Evolutionary conservation across 2,329 filamentous ascomycete species (phyloP).

Genomic region (Drechslerella stenobrocha): DNA sequence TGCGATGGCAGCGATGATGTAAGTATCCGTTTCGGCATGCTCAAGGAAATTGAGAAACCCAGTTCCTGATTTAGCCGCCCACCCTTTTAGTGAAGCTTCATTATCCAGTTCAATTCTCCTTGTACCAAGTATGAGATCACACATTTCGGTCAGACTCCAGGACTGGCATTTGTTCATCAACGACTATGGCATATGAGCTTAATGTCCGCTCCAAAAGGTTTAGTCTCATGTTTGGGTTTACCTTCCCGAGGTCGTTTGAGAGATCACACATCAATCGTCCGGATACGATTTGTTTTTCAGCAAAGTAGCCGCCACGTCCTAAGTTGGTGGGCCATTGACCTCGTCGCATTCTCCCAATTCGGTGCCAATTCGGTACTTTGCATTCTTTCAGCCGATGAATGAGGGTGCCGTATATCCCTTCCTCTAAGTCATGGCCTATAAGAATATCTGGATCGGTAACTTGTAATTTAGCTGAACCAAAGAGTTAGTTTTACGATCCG

Average conservation of each 20-base stretch:
- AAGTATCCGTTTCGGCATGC: slow-evolving; percentile 93
- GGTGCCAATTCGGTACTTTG: slow-evolving; percentile 92
- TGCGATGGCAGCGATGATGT: slow-evolving; percentile 89
- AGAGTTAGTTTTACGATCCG: neutral
- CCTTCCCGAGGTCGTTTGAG: slow-evolving; percentile 91
- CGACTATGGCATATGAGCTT: slow-evolving; percentile 60
- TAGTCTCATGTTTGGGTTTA: slow-evolving; percentile 51
- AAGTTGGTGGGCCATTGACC: slow-evolving; percentile 84
- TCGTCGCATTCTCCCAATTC: slow-evolving; percentile 82
- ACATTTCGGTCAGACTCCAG: slow-evolving; percentile 98
- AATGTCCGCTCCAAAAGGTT: slow-evolving; percentile 52
- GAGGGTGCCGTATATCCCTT: slow-evolving; percentile 90
- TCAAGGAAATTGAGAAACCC: slow-evolving; percentile 91
- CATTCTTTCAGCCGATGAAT: slow-evolving; percentile 83
- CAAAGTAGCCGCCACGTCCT: slow-evolving; percentile 87
- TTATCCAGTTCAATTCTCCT: slow-evolving; percentile 82
- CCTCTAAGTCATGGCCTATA: slow-evolving; percentile 92
- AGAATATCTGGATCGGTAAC: slow-evolving; percentile 89
- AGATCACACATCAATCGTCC: slow-evolving; percentile 91
- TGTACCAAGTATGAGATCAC: slow-evolving; percentile 79
- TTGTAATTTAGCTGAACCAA: slow-evolving; percentile 66
- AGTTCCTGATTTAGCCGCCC: slow-evolving; percentile 78
- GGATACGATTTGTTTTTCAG: slow-evolving; percentile 84
- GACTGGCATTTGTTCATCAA: slow-evolving; percentile 96
- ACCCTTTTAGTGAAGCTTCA: slow-evolving; percentile 81